Conservation (phyloP, 805 yeast species). For the Cyberlindnera maritima region DNA sequence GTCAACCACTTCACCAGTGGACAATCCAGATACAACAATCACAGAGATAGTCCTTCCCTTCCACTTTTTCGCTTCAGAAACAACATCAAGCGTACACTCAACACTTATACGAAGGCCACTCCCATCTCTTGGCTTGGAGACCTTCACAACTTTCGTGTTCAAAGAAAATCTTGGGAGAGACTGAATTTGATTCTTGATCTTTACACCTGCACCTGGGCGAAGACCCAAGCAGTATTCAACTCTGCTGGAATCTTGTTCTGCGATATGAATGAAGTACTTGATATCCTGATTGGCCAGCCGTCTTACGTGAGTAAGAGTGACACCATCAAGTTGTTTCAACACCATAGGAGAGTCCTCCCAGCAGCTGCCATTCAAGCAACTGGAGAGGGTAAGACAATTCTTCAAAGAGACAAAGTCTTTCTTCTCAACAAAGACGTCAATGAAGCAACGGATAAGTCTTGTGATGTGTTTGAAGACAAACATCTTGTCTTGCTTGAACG, state of each 20-base stretch:
- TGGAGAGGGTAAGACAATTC: conserved; percentile 35
- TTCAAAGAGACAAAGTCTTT: conserved; percentile 41
- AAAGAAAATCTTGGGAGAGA: conserved; percentile 38
- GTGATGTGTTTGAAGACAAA: conserved; percentile 40
- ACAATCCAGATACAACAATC: conserved; percentile 30
- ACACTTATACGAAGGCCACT: conserved; percentile 6
- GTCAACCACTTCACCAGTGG: conserved; percentile 39
- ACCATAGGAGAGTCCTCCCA: conserved; percentile 50
- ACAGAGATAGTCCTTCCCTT: conserved; percentile 32
- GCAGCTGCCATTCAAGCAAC: conserved; percentile 42
- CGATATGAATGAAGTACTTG: conserved; percentile 31
- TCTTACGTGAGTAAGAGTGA: conserved; percentile 41
- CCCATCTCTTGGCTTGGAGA: conserved; percentile 5
- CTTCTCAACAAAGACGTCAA: conserved; percentile 41
- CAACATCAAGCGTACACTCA: not conserved
- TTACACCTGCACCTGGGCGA: conserved; percentile 39
- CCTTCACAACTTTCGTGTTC: conserved; percentile 16
- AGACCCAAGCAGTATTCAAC: conserved; percentile 42
- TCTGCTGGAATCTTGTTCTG: conserved; percentile 29
- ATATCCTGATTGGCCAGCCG: conserved; percentile 38
- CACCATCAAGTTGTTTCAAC: conserved; percentile 45
- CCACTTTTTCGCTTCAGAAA: conserved; percentile 25
- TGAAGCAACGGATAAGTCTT: conserved; percentile 29
- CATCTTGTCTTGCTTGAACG: conserved; percentile 43
- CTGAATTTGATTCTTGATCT: conserved; percentile 33